Percentiles rank a stretch among this genome's conserved stretches.
These are phyloP conservation scores for Penicillium concentricum DNA, from an alignment of 2,329 filamentous ascomycete species.

Conservation along the genomic window DNA sequence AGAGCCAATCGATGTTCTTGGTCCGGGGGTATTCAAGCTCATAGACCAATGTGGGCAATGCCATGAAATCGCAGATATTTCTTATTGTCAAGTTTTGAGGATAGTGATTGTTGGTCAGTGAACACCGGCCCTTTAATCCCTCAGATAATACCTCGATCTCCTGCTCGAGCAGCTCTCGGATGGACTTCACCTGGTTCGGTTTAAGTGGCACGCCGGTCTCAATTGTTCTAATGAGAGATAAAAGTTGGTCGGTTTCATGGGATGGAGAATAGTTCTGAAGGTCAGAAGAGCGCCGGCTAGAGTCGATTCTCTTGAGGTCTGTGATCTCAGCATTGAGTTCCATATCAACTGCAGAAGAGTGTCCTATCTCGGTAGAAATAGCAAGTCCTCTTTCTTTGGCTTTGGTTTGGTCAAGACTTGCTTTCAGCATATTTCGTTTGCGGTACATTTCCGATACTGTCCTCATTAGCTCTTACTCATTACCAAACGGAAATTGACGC, in stretches of 20 bases:
- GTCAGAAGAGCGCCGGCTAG: conserved; percentile 41
- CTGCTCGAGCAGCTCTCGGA: conserved; percentile 64
- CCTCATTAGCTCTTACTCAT: neutral
- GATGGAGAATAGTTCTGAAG: conserved; percentile 13
- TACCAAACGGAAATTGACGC: conserved; percentile 16
- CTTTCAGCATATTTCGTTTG: conserved; percentile 39
- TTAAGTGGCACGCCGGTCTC: conserved; percentile 58
- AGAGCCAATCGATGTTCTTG: conserved; percentile 69
- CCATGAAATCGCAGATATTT: conserved; percentile 71
- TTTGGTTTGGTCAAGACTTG: conserved; percentile 6
- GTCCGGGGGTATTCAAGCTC: conserved; percentile 73
- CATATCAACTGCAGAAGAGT: neutral
- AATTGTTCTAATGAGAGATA: conserved; percentile 61
- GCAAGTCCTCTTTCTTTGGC: neutral
- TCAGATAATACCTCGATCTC: conserved; percentile 65
- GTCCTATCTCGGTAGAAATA: neutral
- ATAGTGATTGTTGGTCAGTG: conserved; percentile 54
- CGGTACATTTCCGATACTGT: conserved; percentile 59
- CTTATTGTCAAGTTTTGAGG: conserved; percentile 65
- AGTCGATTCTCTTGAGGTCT: conserved; percentile 29
- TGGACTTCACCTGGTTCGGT: conserved; percentile 58
- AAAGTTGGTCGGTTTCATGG: conserved; percentile 54
- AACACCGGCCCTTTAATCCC: conserved; percentile 65
- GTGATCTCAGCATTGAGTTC: conserved; percentile 8
- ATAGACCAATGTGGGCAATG: conserved; percentile 74